phyloP scores from a whole-genome alignment of 495 filamentous ascomycete genomes.

The Neurospora sp. region DNA sequence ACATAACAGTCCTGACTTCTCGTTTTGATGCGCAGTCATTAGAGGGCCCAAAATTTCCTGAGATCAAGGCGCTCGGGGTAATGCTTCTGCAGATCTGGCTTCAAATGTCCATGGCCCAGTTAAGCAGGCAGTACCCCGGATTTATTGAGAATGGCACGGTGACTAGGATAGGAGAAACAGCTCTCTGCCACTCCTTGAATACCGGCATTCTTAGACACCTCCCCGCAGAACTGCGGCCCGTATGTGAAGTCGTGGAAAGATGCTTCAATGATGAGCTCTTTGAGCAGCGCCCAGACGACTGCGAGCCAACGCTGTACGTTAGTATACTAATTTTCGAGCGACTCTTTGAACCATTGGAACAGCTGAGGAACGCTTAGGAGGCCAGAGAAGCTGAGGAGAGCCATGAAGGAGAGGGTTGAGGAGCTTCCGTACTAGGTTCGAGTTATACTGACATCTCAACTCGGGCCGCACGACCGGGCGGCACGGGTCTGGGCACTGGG shows the following conservation, averaged over 20 bases:
- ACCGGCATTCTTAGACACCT: neutral
- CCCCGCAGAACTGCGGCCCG: neutral
- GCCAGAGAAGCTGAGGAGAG: neutral
- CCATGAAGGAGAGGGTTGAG: neutral
- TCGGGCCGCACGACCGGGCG: neutral
- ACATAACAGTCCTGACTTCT: neutral
- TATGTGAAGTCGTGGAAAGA: neutral
- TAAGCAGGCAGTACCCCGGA: neutral
- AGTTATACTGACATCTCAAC: neutral
- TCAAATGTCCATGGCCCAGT: neutral
- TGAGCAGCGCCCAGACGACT: too few species aligned
- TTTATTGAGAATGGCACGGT: neutral
- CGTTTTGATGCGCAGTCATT: neutral
- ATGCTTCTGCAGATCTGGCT: neutral
- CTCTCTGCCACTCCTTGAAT: neutral
- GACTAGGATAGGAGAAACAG: neutral
- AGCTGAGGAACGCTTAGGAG: neutral
- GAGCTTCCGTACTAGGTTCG: neutral
- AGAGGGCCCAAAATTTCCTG: neutral
- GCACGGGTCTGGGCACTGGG: neutral
- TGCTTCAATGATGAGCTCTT: neutral
- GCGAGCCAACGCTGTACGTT: too few species aligned
- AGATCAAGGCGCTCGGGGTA: neutral
- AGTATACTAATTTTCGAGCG: neutral
- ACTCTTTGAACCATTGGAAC: neutral